Percentiles rank a stretch among this genome's conserved stretches.
These are phyloP conservation scores for Cladosporium halotolerans DNA, from an alignment of 2,329 filamentous ascomycete genomes.

Conservation along the genomic window DNA sequence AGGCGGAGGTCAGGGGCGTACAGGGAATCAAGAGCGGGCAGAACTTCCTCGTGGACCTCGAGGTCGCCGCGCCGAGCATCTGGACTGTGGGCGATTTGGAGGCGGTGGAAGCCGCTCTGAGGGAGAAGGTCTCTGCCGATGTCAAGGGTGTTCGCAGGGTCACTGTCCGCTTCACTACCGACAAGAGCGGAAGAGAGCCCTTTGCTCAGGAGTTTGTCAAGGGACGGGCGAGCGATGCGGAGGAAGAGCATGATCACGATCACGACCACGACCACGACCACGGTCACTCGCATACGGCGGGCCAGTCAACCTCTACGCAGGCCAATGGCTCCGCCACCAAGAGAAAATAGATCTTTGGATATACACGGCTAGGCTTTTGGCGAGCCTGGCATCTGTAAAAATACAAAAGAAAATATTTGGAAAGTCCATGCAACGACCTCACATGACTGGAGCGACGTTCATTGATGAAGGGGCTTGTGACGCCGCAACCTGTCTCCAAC, in stretches of 20 bases:
- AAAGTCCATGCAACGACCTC: no score
- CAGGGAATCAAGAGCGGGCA: slow-evolving; percentile 93
- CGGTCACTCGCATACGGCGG: slow-evolving; percentile 11
- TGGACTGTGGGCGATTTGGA: slow-evolving; percentile 70
- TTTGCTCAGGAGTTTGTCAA: slow-evolving; percentile 64
- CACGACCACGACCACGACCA: slow-evolving; percentile 24
- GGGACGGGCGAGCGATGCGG: slow-evolving; percentile 13
- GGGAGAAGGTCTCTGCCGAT: slow-evolving; percentile 65
- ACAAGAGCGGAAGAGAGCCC: slow-evolving; percentile 37
- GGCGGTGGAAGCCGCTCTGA: slow-evolving; percentile 65
- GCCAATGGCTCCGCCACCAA: slow-evolving; percentile 17
- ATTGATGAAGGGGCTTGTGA: no score
- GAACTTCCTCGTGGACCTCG: slow-evolving; percentile 89
- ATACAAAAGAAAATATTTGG: no score
- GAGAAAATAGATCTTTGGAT: slow-evolving; percentile 15
- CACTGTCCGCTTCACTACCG: slow-evolving; percentile 71
- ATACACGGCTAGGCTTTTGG: no score
- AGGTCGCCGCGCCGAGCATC: slow-evolving; percentile 68
- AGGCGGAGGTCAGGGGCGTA: slow-evolving; percentile 66
- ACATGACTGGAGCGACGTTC: no score
- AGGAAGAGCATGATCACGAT: slow-evolving; percentile 20
- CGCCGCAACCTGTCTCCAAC: no score
- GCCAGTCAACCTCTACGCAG: slow-evolving; percentile 8
- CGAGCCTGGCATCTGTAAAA: no score
- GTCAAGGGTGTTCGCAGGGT: slow-evolving; percentile 80